Evolutionary conservation across 2,329 filamentous ascomycete genomes (phyloP), one percentile per base, ranked within the genome.

Genomic region (Fusarium torreyae): DNA sequence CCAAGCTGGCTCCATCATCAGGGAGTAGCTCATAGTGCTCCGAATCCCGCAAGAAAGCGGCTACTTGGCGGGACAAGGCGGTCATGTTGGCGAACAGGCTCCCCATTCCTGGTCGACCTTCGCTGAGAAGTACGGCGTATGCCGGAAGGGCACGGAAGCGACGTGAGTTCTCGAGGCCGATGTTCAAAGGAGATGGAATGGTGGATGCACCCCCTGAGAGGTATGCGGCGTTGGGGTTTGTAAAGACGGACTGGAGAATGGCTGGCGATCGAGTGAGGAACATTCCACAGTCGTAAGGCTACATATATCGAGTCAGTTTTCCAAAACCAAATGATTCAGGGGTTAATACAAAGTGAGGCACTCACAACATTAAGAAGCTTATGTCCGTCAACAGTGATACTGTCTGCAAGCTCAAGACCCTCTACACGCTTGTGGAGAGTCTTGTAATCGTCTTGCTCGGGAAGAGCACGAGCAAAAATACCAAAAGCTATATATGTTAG

Each of bases 261-360:
- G 80, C 73, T 9, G 87, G 81, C 66, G 92, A 87, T 18, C 89
- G 88, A 52, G 90, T 93, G 72, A 97, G 88, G 84, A 97, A 97
- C 79, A 98, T 91, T 43, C 94, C 95, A 74, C 91, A 94, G 78
- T 98, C 95, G 74, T 98, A 98, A 0, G 95, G 94, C 86, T 90
- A 54, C 7, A 18, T 26, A 20, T 34, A 24, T 26, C 50, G 51
- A 33, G 45, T 74, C 45, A 69, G 66, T 13, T 22, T 49, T 14
- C 9, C n/a, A 18, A 10, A 43, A 34, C 7, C 7, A 9, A 18
- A 6, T 44, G 11, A 10, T 15, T 10, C 28, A 17, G 28, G 40
- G 28, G n/a, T 42, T 18, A 18, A 57, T 52, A 44, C 18, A 65
- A 22, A 15, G 33, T 31, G 28, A 13, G 24, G n/a, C 22, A 85